Base-by-base conservation (phyloP, 306 rosid species). In the Canavalia gladiata region DNA sequence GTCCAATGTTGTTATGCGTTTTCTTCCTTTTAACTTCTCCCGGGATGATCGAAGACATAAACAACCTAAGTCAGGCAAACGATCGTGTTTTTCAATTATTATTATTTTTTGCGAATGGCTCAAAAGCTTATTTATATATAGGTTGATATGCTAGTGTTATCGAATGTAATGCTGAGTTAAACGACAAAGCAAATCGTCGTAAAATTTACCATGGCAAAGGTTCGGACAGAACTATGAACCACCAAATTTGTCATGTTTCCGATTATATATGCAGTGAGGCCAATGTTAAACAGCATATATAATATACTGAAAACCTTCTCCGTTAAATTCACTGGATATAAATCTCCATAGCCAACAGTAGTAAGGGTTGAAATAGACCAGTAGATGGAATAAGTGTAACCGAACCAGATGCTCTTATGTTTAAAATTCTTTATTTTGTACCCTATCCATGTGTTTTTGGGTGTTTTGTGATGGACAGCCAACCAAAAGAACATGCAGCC, bases 261-360 rank as follows among this genome's bases (percentile, higher is more conserved):
- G 10, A 94, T 87, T 80, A 92, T 85, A 82, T 94, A 94, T 76
- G 98, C 88, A 13, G 90, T 79, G 88, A 94, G 94, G 86, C 98
- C 94, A 13, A 94, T 92, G 90, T 92, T 94, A 87, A 92, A 94
- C 12, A 94, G 83, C 97, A 91, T 92, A 83, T 92, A 92, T 37
- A 84, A 83, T 79, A 87, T 86, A 83, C 69, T 91, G 83, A 91
- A 91, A 62, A 90, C 29, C 87, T 91, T 94, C 89, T 94, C 98
- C 25, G 86, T 86, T 7, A 80, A 58, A 83, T 89, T 94, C 60
- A 90, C 92, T n/a, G 98, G 94, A 58, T 91, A 89, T 55, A 92
- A 85, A 84, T 94, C 98, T 42, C 98, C 98, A 47, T 92, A 94
- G 57, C 98, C 98, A 47, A 94, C 98, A 1, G 97, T 94, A 54